Percentiles rank a stretch among this genome's conserved stretches.
These are phyloP conservation scores for Apophysomyces trapeziformis DNA, from an alignment of 371 early-diverging fungal genomes.

Conservation along the genomic window DNA sequence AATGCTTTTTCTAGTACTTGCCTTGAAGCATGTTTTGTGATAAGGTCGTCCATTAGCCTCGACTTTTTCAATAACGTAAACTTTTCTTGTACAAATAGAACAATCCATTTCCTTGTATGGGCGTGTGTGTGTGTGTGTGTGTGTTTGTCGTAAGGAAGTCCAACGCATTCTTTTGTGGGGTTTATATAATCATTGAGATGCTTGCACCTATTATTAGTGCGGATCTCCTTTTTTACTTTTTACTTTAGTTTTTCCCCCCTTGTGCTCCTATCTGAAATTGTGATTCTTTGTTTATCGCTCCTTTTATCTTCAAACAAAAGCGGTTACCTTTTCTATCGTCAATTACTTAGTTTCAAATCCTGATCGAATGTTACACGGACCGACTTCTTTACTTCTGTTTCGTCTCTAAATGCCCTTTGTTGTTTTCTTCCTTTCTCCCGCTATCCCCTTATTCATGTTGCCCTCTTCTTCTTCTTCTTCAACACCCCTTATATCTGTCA, in stretches of 20 bases:
- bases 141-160: slow-evolving; percentile 2
- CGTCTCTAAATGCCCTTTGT: no score
- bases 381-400: no score
- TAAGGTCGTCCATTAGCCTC: slow-evolving; percentile 63
- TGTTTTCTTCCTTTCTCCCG: no score
- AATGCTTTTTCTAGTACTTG: slow-evolving; percentile 14
- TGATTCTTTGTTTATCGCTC: slow-evolving; percentile 3
- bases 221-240: neutral
- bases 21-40: slow-evolving; percentile 63
- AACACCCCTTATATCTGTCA: no score
- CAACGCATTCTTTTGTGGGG: neutral
- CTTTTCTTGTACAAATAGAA: slow-evolving; percentile 57
- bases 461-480: no score
- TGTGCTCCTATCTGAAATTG: slow-evolving; percentile 2
- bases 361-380: no score
- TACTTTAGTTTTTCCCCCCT: neutral
- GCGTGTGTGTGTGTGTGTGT: neutral
- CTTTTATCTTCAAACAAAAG: neutral
- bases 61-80: slow-evolving; percentile 66
- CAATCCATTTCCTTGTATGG: slow-evolving; percentile 33
- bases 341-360: neutral
- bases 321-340: neutral
- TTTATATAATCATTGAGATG: neutral
- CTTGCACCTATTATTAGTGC: slow-evolving; percentile 3
- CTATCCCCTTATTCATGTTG: no score